These are phyloP conservation scores for Melaleuca quinquenervia DNA, from an alignment of 345 rosid species.

Conservation along the genomic window DNA sequence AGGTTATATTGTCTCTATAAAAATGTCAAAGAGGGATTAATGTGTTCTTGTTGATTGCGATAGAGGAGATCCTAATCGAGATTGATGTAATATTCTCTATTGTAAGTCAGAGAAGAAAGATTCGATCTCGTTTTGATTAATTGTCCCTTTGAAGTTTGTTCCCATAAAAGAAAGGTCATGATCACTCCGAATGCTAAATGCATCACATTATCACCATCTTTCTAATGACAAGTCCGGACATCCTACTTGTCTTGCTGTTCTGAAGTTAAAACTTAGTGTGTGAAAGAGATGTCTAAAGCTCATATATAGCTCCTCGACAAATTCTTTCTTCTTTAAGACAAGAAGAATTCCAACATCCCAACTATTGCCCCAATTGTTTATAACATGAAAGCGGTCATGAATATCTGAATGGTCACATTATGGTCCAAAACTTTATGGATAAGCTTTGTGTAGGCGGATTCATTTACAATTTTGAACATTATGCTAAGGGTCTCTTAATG, in stretches of 20 bases:
- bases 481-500: neutral
- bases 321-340: neutral
- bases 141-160: neutral
- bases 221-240: neutral
- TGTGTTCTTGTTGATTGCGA: no score
- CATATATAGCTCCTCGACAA: neutral
- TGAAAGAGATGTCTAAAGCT: neutral
- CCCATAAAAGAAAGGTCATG: neutral
- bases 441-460: neutral
- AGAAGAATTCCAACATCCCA: neutral
- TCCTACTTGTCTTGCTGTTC: neutral
- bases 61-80: no score
- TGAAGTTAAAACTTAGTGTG: neutral
- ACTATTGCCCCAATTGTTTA: neutral
- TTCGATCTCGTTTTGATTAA: neutral
- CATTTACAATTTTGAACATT: neutral
- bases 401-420: neutral
- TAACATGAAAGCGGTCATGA: neutral
- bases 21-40: no score
- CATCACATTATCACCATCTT: neutral
- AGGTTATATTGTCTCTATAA: no score
- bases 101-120: neutral
- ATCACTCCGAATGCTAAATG: neutral
- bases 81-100: no score
- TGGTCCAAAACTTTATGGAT: neutral